Evolutionary conservation across 495 filamentous ascomycete species (phyloP).

Genomic region (Penicillium argentinense): DNA sequence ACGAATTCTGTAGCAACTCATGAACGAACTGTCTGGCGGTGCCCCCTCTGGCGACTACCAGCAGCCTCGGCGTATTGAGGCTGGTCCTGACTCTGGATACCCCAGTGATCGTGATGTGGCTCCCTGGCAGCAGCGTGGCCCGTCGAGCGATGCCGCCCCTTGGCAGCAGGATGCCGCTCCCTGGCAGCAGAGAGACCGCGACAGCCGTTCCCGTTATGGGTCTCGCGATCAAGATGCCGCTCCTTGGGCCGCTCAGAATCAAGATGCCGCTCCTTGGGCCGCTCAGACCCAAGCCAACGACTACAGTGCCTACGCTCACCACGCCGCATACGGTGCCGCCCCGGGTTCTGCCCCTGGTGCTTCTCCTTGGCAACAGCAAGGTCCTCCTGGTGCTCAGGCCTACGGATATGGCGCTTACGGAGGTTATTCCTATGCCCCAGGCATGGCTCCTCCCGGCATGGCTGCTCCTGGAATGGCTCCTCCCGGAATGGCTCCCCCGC

Average conservation of each 20-base stretch:
- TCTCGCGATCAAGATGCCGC: constrained; percentile 44
- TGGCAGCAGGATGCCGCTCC: constrained; percentile 77
- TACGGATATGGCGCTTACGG: constrained; percentile 56
- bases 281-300: constrained; percentile 48
- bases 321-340: constrained; percentile 34
- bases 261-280: constrained; percentile 55
- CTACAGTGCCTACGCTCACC: constrained; percentile 45
- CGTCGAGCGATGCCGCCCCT: constrained; percentile 84
- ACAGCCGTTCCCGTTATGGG: constrained; percentile 50
- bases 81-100: constrained; percentile 61
- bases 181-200: constrained; percentile 61
- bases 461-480: constrained; percentile 59
- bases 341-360: constrained; percentile 56
- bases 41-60: constrained; percentile 61
- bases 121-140: constrained; percentile 86
- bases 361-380: constrained; percentile 71
- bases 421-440: constrained; percentile 52
- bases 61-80: constrained; percentile 85
- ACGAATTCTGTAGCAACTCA: constrained; percentile 71
- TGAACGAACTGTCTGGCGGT: constrained; percentile 91
- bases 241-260: constrained; percentile 54
- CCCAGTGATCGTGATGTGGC: constrained; percentile 61
- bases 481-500: constrained; percentile 59
- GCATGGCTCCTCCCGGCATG: constrained; percentile 58
- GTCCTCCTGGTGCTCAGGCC: constrained; percentile 48